Base-by-base conservation (phyloP, 2,329 filamentous ascomycete species). In the Penicillium sp. region DNA sequence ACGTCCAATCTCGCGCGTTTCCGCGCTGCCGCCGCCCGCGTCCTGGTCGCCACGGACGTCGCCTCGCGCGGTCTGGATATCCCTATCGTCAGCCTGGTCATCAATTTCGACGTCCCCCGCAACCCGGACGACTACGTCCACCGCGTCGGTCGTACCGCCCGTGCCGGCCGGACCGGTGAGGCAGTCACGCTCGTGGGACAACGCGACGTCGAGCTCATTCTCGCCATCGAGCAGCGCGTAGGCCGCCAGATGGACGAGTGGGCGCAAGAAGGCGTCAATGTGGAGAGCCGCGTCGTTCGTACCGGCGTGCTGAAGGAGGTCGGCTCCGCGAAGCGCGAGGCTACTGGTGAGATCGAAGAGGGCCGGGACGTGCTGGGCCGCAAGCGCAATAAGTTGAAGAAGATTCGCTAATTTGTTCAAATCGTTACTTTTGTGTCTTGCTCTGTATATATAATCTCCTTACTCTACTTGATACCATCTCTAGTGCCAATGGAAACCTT, bases 101-200 rank as follows among this genome's bases (percentile, higher is more conserved):
- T 98, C 60, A 97, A 98, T 68, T 98, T 90, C 67, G 93, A 98
- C 62, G 81, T 98, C 1, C 93, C 93, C 0, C 82, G 91, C n/a
- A 88, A 96, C 60, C 88, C 91, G 3, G 90, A 96, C 63, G 91
- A 96, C 67, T 98, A 98, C 65, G 93, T 98, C 51, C 93, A 98
- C 71, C 82, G 93, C 9, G 91, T 96, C 35, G 93, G 93, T 64
- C 84, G 93, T 68, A 98, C 93, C 9, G 93, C 93, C 3, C 83
- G 93, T 78, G 93, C 93, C 0, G 93, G 93, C 0, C 79, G 89
- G 30, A 76, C 75, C 37, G 93, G 93, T 57, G 84, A 89, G 50
- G 82, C 86, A 4, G 81, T 96, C 11, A 94, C 87, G 2, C 80
- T 98, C 54, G 84, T 98, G 2, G 91, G 93, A 2, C 91, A 97